Evolutionary conservation across 1,139 yeast genomes (phyloP), one percentile per base, ranked within the genome.

Genomic region (Groenewaldozyma sp.): DNA sequence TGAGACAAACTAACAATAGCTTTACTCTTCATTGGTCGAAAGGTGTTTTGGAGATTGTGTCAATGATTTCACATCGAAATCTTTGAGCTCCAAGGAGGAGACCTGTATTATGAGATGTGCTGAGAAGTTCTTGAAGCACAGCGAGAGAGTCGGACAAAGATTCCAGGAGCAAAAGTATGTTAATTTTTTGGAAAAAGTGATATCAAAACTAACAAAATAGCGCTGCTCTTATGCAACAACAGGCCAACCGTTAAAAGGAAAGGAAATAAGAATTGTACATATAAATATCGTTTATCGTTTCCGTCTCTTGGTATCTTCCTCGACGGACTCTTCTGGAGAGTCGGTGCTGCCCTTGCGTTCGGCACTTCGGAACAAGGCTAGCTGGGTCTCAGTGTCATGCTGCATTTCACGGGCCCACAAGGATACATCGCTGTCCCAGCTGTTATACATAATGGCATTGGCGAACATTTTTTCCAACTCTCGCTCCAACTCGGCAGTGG

Each of bases 41-140:
- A 81, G 95, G 71, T 91, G 98, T 71, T 91, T 91, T 70, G 78
- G 78, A 45, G 97, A 91, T 68, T 91, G 98, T 70, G 95, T 91
- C 61, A 88, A 88, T 62, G 98, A 91, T 63, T 88, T 91, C 76
- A 91, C 98, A 44, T 86, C 96, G 36, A 80, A 82, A 60, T 77
- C 78, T 59, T 75, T 91, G 61, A 80, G 94, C 45, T 64, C 76
- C 56, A 86, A 82, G 70, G 98, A 91, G 66, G 78, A 77, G 50
- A 58, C 77, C 27, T 91, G 99, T 68, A 76, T 91, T 51, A 71
- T 77, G 71, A 82, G 82, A 67, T 91, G 99, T 64, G 82, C 95
- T 33, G 97, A 91, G 66, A 91, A 91, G 73, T 93, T 93, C 75
- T 76, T 93, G 70, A 91, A 91, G 66, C 97, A 91, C 72, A 80